These are phyloP conservation scores for Amborella trichopoda DNA, from an alignment of 164 flowering plant genomes.

Conservation along the genomic window DNA sequence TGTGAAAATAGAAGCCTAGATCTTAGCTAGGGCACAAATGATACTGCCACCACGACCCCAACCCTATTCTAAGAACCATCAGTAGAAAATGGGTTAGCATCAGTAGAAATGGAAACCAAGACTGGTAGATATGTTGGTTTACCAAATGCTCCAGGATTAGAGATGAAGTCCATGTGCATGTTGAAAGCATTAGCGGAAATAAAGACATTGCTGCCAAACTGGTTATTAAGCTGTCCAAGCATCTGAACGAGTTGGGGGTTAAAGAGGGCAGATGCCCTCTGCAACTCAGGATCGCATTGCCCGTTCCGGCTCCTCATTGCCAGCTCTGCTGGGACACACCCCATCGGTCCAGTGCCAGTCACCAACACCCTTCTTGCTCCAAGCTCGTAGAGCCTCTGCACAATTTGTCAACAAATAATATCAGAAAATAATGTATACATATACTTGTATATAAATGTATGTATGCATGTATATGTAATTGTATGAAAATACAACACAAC, in stretches of 20 bases:
- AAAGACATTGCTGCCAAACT: constrained; percentile 37
- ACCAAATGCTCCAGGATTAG: constrained; percentile 48
- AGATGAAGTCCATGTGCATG: constrained; percentile 41
- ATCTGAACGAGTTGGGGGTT: constrained; percentile 45
- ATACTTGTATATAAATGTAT: too few species aligned
- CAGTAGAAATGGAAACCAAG: too few species aligned
- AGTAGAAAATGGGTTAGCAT: too few species aligned
- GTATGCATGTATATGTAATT: too few species aligned
- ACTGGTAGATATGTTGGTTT: too few species aligned
- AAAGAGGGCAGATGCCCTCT: constrained; percentile 40
- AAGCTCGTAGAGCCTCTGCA: constrained; percentile 51
- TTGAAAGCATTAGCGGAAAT: constrained; percentile 29
- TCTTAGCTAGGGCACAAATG: too few species aligned
- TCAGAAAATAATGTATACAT: neutral
- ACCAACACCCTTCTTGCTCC: constrained; percentile 68
- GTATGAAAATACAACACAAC: too few species aligned
- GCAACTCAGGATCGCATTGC: constrained; percentile 34
- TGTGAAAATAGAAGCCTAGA: too few species aligned
- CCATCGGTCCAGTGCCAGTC: constrained; percentile 82
- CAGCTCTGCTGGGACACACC: constrained; percentile 64
- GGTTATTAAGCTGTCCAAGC: constrained; percentile 33
- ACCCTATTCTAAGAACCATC: too few species aligned
- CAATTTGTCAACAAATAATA: too few species aligned
- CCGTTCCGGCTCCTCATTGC: constrained; percentile 45
- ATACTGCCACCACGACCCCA: too few species aligned